Percentiles rank a stretch among this genome's conserved stretches.
Conservation (phyloP, 164 flowering plant species). For the Chimonanthus salicifolius region DNA sequence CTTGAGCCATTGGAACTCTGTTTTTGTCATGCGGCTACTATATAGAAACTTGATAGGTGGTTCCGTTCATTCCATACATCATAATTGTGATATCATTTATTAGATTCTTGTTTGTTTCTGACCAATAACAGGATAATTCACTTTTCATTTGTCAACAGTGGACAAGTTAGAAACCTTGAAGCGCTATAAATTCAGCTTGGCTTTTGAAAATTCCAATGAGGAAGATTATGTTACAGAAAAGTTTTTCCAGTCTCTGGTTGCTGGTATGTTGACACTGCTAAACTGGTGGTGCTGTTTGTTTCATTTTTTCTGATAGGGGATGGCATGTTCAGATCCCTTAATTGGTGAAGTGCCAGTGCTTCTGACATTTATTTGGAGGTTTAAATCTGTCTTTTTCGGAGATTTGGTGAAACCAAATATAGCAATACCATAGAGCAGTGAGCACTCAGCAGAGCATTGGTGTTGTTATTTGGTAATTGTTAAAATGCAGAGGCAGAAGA, state of each 20-base stretch:
- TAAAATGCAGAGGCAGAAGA: background rate
- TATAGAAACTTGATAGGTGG: background rate
- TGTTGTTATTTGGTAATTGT: background rate
- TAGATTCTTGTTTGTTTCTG: background rate
- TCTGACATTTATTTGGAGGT: background rate
- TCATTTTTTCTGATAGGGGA: background rate
- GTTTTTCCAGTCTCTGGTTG: constrained; percentile 97
- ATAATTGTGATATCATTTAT: background rate
- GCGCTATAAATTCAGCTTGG: constrained; percentile 91
- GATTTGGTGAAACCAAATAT: background rate
- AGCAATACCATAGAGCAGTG: no score
- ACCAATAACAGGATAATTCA: background rate
- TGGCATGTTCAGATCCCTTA: background rate
- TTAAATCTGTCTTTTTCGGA: background rate
- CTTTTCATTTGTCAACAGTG: constrained; percentile 41
- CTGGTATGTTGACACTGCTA: constrained; percentile 45
- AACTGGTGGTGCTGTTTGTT: background rate
- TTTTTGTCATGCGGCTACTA: no score
- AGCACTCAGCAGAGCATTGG: no score
- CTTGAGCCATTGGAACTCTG: background rate
- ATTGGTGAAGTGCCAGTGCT: background rate
- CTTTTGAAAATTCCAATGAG: constrained; percentile 97
- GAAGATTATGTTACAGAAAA: constrained; percentile 99
- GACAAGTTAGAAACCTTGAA: constrained; percentile 83
- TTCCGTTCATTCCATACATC: background rate